These are phyloP conservation scores for Diaporthe ampelina DNA, from an alignment of 2,329 filamentous ascomycete species.

Conservation along the genomic window DNA sequence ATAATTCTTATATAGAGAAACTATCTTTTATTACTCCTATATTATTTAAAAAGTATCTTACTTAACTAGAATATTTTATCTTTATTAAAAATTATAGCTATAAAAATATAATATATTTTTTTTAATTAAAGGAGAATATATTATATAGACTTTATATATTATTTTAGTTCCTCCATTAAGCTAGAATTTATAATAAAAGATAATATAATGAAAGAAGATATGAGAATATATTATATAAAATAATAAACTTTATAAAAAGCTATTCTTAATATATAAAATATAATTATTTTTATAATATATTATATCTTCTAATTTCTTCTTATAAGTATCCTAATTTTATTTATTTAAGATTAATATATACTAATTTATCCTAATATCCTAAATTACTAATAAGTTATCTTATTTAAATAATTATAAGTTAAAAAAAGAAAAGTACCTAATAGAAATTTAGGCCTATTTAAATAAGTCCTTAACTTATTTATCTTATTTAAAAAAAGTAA, in stretches of 20 bases:
- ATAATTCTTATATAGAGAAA: slow-evolving; percentile 2
- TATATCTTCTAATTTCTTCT: background rate
- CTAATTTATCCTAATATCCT: background rate
- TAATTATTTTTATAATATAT: too few relatives aligned
- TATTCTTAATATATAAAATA: too few relatives aligned
- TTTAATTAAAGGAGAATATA: too few relatives aligned
- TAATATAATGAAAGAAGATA: too few relatives aligned
- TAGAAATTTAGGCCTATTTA: slow-evolving; percentile 6
- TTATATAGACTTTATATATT: too few relatives aligned
- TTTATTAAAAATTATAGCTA: too few relatives aligned
- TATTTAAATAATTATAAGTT: background rate
- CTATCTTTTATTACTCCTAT: background rate
- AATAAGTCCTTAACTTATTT: slow-evolving; percentile 1
- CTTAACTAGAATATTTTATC: background rate
- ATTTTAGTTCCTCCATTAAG: too few relatives aligned
- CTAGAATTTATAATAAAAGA: too few relatives aligned
- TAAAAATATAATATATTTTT: too few relatives aligned
- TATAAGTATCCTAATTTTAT: slow-evolving; percentile 2
- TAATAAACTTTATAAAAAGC: too few relatives aligned
- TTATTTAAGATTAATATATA: background rate
- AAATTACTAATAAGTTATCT: slow-evolving; percentile 1
- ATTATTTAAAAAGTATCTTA: background rate
- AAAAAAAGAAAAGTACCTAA: background rate
- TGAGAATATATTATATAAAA: too few relatives aligned
- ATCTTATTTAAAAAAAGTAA: background rate